Base-by-base conservation (phyloP, 2,329 filamentous ascomycete genomes). In the Exophiala oligosperma region DNA sequence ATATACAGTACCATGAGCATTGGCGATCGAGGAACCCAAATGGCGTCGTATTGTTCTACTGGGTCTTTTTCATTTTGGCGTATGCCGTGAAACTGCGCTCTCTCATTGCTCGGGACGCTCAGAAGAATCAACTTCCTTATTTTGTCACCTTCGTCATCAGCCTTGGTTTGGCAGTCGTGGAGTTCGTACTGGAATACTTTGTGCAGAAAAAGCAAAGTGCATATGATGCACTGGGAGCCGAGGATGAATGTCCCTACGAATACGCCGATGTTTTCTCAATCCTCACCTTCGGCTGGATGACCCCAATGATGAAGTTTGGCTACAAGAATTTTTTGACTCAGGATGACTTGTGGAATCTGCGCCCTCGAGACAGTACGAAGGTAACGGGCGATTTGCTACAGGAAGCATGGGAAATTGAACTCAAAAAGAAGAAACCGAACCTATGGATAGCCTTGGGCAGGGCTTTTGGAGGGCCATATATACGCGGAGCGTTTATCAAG, bases 271-370 rank as follows among this genome's bases (percentile, higher is more conserved):
- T 97, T 52, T 99, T 99, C 76, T 96, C 93, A 3, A 85, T 90
- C 51, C 81, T 99, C 47, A 96, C 93, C 0, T 99, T 99, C 73
- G 88, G 89, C 54, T 99, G 94, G 94, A 97, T 99, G 93, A 97
- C 94, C 0, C 92, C 94, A 0, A 78, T 99, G 84, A 99, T 99
- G 94, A 92, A 87, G 70, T 88, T 88, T 70, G 94, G 94, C 1
- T 97, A 99, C 78, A 90, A 89, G 70, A 85, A 92, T 59, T 99
- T 86, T 72, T 80, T 99, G 61, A 96, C 92, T 1, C 92, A 97
- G 72, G 91, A 97, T 63, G 93, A 99, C 73, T 81, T 99, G 24
- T 99, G 95, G 95, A 93, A 91, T 60, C 79, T 99, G 57, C 85
- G 92, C 41, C 88, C 86, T 69, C 79, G 83, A 59, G 93, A 97